Conservation (phyloP, 768 basidiomycete genomes). For the Amanita inopinata region DNA sequence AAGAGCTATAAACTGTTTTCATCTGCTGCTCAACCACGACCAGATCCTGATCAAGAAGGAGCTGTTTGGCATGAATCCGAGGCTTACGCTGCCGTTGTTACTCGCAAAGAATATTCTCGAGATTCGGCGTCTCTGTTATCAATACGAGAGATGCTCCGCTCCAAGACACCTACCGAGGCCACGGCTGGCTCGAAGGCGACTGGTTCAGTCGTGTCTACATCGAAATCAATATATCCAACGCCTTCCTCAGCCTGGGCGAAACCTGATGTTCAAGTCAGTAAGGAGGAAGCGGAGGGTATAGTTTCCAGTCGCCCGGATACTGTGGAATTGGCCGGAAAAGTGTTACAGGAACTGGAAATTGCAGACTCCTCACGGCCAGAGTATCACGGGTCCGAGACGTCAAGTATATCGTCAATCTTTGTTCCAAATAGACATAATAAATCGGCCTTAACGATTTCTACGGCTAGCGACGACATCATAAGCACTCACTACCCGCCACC, state of each 20-base stretch:
- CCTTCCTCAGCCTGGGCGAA: slow-evolving; percentile 44
- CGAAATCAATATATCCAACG: background rate
- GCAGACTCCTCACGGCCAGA: slow-evolving; percentile 16
- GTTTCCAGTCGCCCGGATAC: slow-evolving; percentile 28
- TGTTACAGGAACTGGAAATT: slow-evolving; percentile 35
- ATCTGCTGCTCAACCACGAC: slow-evolving; percentile 26
- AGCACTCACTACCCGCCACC: slow-evolving; percentile 6
- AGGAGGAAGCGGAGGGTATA: slow-evolving; percentile 40
- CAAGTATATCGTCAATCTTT: slow-evolving; percentile 11
- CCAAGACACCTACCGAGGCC: slow-evolving; percentile 33
- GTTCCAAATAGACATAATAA: slow-evolving; percentile 22
- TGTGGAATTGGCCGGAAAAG: slow-evolving; percentile 31
- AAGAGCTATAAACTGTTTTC: slow-evolving; percentile 42
- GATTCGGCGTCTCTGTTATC: slow-evolving; percentile 49
- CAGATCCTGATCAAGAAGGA: slow-evolving; percentile 53
- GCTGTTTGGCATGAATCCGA: slow-evolving; percentile 54
- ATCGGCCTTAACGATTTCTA: slow-evolving; percentile 11
- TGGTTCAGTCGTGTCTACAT: background rate
- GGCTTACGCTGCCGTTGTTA: slow-evolving; percentile 47
- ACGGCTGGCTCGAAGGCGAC: slow-evolving; percentile 1
- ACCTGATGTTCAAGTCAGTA: slow-evolving; percentile 47
- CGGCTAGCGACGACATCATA: slow-evolving; percentile 20
- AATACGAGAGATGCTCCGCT: slow-evolving; percentile 52
- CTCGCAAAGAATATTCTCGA: slow-evolving; percentile 52
- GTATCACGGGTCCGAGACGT: slow-evolving; percentile 16